Percentiles rank a stretch among this genome's conserved stretches.
phyloP scores from a whole-genome alignment of 805 yeast genomes.

The Ogataea naganishii region DNA sequence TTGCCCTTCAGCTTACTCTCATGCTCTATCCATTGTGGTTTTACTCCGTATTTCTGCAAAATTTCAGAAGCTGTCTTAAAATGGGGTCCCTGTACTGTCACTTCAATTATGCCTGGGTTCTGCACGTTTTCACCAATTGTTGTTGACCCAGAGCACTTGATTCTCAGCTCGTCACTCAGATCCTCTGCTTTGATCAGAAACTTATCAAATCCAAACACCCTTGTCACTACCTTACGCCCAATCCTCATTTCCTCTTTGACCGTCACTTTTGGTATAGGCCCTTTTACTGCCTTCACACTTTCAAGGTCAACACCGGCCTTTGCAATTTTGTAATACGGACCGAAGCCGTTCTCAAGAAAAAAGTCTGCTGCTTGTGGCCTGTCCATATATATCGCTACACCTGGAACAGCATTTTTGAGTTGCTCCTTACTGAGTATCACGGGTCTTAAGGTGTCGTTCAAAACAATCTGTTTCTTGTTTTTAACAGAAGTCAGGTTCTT shows the following conservation, averaged over 20 bases:
- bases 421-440: conserved; percentile 26
- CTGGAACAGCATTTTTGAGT: conserved; percentile 4
- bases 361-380: conserved; percentile 38
- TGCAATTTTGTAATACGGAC: conserved; percentile 41
- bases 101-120: conserved; percentile 51
- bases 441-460: conserved; percentile 46
- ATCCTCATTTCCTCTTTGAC: conserved; percentile 68
- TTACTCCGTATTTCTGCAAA: conserved; percentile 52
- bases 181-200: conserved; percentile 57
- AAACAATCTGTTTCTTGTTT: conserved; percentile 43
- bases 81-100: conserved; percentile 90
- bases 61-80: conserved; percentile 50
- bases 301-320: conserved; percentile 32
- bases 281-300: conserved; percentile 39
- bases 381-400: conserved; percentile 24
- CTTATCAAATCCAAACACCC: conserved; percentile 58
- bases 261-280: conserved; percentile 57
- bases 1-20: conserved; percentile 53
- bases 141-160: conserved; percentile 84
- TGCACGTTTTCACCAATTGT: conserved; percentile 56
- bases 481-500: conserved; percentile 41
- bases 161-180: conserved; percentile 60
- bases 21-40: conserved; percentile 53
- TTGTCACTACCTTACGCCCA: conserved; percentile 76
- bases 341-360: conserved; percentile 34